Percentiles rank a stretch among this genome's conserved stretches.
Evolutionary conservation across 495 filamentous ascomycete species (phyloP).

Genomic region (Hypoxylon cercidicola): DNA sequence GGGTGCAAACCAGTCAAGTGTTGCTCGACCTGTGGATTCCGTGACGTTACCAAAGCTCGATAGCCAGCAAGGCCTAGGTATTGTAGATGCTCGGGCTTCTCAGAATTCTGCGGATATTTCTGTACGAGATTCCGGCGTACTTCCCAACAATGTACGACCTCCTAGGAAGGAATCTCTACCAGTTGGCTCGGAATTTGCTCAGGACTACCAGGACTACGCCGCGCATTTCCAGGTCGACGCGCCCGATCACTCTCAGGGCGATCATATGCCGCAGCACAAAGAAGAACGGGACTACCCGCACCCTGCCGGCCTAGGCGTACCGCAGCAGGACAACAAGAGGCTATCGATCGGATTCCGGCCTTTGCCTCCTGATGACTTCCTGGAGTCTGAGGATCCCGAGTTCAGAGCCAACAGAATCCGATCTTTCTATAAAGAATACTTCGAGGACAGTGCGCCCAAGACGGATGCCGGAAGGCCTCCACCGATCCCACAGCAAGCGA

Average conservation of each 20-base stretch:
- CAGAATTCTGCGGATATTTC: constrained; percentile 29
- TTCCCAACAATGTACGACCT: constrained; percentile 18
- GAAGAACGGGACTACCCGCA: constrained; percentile 46
- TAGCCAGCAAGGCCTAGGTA: constrained; percentile 26
- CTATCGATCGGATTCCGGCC: constrained; percentile 93
- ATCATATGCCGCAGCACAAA: constrained; percentile 46
- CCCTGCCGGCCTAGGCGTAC: constrained; percentile 59
- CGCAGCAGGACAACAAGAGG: constrained; percentile 73
- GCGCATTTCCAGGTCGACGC: constrained; percentile 41
- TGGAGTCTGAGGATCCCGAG: constrained; percentile 85
- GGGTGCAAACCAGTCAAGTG: constrained; percentile 24
- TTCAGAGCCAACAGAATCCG: constrained; percentile 94
- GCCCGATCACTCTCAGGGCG: constrained; percentile 15
- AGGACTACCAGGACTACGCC: constrained; percentile 41
- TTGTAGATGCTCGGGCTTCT: constrained; percentile 26
- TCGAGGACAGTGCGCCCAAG: constrained; percentile 77
- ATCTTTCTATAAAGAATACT: constrained; percentile 99
- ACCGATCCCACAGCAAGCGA: constrained; percentile 49
- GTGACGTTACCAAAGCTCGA: constrained; percentile 11
- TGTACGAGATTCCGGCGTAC: constrained; percentile 13
- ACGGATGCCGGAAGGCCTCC: constrained; percentile 59
- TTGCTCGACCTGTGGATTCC: constrained; percentile 25
- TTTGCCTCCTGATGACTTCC: constrained; percentile 79
- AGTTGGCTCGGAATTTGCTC: constrained; percentile 14
- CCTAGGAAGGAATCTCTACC: constrained; percentile 42